Evolutionary conservation across 352 stramenopile species (phyloP).

Genomic region (Phytophthora sojae): DNA sequence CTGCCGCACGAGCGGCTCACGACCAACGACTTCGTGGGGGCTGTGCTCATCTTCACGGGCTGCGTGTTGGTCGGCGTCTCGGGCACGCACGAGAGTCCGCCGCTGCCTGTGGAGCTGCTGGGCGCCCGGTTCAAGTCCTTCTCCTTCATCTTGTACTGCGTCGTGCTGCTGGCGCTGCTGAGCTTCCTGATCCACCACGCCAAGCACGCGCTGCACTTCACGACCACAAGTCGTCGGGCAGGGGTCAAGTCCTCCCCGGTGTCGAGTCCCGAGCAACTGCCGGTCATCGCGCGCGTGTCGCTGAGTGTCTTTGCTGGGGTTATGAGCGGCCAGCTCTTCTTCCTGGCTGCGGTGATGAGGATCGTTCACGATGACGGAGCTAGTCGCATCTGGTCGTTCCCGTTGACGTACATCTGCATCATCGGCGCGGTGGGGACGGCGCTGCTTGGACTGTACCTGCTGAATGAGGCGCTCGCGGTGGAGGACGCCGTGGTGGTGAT

Average conservation of each 20-base stretch:
- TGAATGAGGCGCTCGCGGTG: constrained; percentile 83
- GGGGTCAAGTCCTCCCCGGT: constrained; percentile 34
- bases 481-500: constrained; percentile 87
- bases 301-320: constrained; percentile 74
- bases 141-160: constrained; percentile 72
- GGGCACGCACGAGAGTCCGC: constrained; percentile 67
- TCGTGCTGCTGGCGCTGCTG: constrained; percentile 46
- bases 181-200: constrained; percentile 65
- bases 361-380: constrained; percentile 63
- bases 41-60: constrained; percentile 78
- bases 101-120: constrained; percentile 70
- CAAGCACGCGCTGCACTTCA: constrained; percentile 61
- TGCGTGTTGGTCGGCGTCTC: constrained; percentile 81
- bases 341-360: constrained; percentile 72
- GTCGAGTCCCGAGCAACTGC: constrained; percentile 36
- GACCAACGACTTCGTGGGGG: constrained; percentile 80
- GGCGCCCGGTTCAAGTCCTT: constrained; percentile 57
- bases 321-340: constrained; percentile 84
- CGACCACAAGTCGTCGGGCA: constrained; percentile 38
- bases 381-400: constrained; percentile 54
- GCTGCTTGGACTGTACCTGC: constrained; percentile 71
- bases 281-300: constrained; percentile 54
- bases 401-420: constrained; percentile 79
- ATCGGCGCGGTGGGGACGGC: constrained; percentile 66
- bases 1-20: constrained; percentile 74